phyloP scores from a whole-genome alignment of 2,329 filamentous ascomycete genomes.

The Claviceps capensis region DNA sequence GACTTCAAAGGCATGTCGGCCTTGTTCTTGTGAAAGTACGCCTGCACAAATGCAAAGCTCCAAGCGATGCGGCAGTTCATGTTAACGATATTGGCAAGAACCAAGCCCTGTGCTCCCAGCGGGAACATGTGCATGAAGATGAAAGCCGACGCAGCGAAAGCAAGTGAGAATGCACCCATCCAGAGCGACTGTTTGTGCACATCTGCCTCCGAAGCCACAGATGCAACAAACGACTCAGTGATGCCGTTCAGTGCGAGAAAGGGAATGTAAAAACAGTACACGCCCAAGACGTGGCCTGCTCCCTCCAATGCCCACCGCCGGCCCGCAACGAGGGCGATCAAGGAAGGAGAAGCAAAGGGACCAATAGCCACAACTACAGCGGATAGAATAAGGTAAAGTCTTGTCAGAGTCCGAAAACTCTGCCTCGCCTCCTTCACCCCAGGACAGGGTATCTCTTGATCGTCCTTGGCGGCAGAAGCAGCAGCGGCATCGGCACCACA shows the following conservation, averaged over 20 bases:
- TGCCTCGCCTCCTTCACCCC: slow-evolving; percentile 27
- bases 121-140: slow-evolving; percentile 55
- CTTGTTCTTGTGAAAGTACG: slow-evolving; percentile 42
- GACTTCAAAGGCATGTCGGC: slow-evolving; percentile 15
- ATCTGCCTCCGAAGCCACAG: slow-evolving; percentile 62
- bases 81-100: slow-evolving; percentile 79
- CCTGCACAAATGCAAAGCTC: slow-evolving; percentile 59
- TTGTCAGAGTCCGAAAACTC: slow-evolving; percentile 52
- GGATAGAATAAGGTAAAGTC: slow-evolving; percentile 61
- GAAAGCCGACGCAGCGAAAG: slow-evolving; percentile 63
- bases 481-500: neutral
- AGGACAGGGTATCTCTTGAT: slow-evolving; percentile 9
- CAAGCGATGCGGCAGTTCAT: slow-evolving; percentile 77
- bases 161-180: slow-evolving; percentile 71
- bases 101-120: slow-evolving; percentile 66
- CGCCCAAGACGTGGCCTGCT: slow-evolving; percentile 58
- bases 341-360: slow-evolving; percentile 58
- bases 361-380: slow-evolving; percentile 55
- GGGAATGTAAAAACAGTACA: slow-evolving; percentile 87
- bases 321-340: slow-evolving; percentile 66
- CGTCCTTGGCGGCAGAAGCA: slow-evolving; percentile 5
- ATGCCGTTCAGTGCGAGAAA: slow-evolving; percentile 86
- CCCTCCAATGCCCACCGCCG: slow-evolving; percentile 60
- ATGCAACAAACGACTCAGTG: slow-evolving; percentile 82
- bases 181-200: slow-evolving; percentile 65